Evolutionary conservation across 2,329 filamentous ascomycete genomes (phyloP), one percentile per base, ranked within the genome.

Genomic region (Penicillium freii): DNA sequence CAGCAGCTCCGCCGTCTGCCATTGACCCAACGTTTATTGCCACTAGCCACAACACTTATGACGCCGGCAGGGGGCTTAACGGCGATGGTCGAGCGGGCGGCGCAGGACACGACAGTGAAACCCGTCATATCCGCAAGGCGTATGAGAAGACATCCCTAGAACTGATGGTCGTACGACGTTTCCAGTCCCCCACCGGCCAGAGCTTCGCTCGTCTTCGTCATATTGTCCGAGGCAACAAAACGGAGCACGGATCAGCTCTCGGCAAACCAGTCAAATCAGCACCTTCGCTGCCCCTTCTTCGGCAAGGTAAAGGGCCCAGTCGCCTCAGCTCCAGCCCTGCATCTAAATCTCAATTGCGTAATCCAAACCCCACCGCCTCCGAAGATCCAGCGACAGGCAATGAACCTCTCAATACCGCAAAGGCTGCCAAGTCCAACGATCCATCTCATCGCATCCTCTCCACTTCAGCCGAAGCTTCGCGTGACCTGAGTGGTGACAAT

Each of bases 141-240:
- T 80, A 78, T 59, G 77, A 79, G 57, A 78, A 73, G 54, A 73
- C 70, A 5, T 67, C 75, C 6, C 64, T 74, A 40, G 77, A 80
- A 58, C 68, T 79, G 39, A 75, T 69, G 34, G 78, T 80, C 7
- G 76, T 79, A 9, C 74, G 75, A 47, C 72, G 76, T 21, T 80
- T 80, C 60, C 75, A 76, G 54, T 76, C 73, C 25, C 78, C 78
- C 5, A 74, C 76, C 2, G 69, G 71, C 9, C 75, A 78, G 59
- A 79, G 77, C 58, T 73, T 80, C 61, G 67, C 60, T 31, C 72
- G 78, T 33, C 62, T 78, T 33, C 65, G 69, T n/a, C 57, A 59
- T 15, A 56, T 75, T 11, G 50, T 66, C 27, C 66, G 66, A 50
- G 63, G 65, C 23, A 46, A 48, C 59, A 36, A 69, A 62, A 31